Percentiles rank a stretch among this genome's conserved stretches.
These are phyloP conservation scores for Hansfordia pulvinata DNA, from an alignment of 2,329 filamentous ascomycete genomes.

Conservation along the genomic window DNA sequence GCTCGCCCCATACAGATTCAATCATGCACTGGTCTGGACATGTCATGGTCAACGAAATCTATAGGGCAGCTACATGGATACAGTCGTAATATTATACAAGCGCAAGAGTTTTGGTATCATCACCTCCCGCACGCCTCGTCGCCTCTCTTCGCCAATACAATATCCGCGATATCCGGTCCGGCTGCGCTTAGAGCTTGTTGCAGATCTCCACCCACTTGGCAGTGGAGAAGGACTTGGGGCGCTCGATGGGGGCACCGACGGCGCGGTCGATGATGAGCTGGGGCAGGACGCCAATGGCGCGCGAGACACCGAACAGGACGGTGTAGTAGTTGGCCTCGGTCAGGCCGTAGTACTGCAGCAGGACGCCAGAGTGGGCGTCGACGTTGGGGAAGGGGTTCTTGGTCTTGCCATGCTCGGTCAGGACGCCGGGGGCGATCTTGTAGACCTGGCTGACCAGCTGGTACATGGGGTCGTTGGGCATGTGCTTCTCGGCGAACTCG, in stretches of 20 bases:
- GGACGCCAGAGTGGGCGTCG: constrained; percentile 96
- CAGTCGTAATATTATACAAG: no score
- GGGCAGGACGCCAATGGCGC: constrained; percentile 94
- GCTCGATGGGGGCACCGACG: constrained; percentile 91
- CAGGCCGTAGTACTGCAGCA: constrained; percentile 98
- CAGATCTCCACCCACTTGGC: constrained; percentile 91
- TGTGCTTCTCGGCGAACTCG: constrained; percentile 84
- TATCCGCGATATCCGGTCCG: no score
- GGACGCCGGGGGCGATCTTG: constrained; percentile 96
- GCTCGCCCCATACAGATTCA: no score
- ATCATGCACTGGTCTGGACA: no score
- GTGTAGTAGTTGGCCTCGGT: constrained; percentile 99
- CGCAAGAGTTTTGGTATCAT: no score
- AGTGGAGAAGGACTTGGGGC: constrained; percentile 97
- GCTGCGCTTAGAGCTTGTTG: constrained; percentile 89
- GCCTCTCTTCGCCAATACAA: no score
- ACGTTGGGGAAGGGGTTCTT: constrained; percentile 99
- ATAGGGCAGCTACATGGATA: no score
- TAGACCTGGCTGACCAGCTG: constrained; percentile 99
- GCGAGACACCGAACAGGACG: constrained; percentile 96
- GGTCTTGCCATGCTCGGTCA: constrained; percentile 99
- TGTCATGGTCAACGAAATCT: no score
- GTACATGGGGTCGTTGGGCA: constrained; percentile 98
- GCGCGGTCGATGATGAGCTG: constrained; percentile 99
- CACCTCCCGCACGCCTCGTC: no score